These are phyloP conservation scores for Hypoxylon cercidicola DNA, from an alignment of 495 filamentous ascomycete species.

Conservation along the genomic window DNA sequence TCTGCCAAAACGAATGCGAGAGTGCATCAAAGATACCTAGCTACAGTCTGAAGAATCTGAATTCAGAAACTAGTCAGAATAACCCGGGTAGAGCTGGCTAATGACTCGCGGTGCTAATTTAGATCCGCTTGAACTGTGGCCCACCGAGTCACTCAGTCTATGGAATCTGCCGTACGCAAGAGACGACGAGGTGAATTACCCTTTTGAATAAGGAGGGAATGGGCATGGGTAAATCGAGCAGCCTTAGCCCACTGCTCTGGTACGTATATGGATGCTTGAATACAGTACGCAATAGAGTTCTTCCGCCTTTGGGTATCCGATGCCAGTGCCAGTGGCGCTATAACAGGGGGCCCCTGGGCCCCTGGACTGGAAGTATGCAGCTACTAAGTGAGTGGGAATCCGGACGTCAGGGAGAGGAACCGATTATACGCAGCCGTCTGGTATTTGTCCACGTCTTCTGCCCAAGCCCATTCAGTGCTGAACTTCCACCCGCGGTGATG, in stretches of 20 bases:
- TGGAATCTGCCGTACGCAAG: conserved; percentile 23
- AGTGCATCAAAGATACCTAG: conserved; percentile 23
- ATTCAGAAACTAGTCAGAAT: conserved; percentile 1
- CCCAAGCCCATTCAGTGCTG: conserved; percentile 31
- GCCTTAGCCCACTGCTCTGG: conserved; percentile 34
- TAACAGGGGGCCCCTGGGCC: conserved; percentile 28
- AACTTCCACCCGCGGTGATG: conserved; percentile 16
- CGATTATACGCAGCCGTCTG: conserved; percentile 43
- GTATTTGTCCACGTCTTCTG: conserved; percentile 32
- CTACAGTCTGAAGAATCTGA: conserved; percentile 12
- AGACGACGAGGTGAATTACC: conserved; percentile 25
- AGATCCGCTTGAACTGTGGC: conserved; percentile 16
- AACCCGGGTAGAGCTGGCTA: conserved; percentile 1
- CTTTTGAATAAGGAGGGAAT: conserved; percentile 31
- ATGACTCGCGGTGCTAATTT: conserved; percentile 28
- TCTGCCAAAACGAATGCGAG: conserved; percentile 25
- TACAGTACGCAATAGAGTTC: conserved; percentile 42
- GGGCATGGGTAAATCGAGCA: conserved; percentile 38
- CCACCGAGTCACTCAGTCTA: conserved; percentile 13
- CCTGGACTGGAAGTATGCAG: conserved; percentile 33
- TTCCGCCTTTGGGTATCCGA: conserved; percentile 34
- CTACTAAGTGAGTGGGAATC: conserved; percentile 36
- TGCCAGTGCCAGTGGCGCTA: conserved; percentile 22
- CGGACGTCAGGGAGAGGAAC: conserved; percentile 41
- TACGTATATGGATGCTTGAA: conserved; percentile 22